A percentile compares a stretch with the other conserved stretches of the same genome.
These are phyloP conservation scores for Psilocybe tampanensis DNA, from an alignment of 768 basidiomycete genomes.

Conservation along the genomic window DNA sequence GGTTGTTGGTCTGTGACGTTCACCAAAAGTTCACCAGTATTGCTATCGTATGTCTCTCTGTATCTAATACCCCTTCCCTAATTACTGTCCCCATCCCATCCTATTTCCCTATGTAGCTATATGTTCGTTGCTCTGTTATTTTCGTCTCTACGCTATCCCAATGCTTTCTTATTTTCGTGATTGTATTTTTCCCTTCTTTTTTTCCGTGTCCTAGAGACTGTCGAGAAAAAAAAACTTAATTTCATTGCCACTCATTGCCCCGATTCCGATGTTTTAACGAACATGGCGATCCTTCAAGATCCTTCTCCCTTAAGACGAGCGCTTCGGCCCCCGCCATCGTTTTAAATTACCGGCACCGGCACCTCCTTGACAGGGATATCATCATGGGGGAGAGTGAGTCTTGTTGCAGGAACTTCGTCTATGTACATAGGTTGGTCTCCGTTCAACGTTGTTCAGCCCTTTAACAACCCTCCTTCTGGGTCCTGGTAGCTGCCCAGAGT, in stretches of 20 bases:
- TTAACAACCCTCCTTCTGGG: too few species aligned
- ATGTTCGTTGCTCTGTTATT: constrained; percentile 5
- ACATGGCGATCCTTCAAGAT: too few species aligned
- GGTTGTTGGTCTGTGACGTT: constrained; percentile 12
- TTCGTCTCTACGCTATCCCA: neutral
- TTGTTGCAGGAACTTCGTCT: too few species aligned
- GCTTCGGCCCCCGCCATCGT: neutral
- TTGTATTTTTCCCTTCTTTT: neutral
- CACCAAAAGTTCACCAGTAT: constrained; percentile 4
- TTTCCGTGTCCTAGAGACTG: neutral
- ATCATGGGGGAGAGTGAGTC: too few species aligned
- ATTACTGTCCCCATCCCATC: too few species aligned
- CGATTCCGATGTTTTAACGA: neutral
- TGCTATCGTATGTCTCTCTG: constrained; percentile 10
- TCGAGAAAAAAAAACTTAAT: neutral
- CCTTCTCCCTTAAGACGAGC: neutral
- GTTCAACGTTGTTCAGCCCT: too few species aligned
- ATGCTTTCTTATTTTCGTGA: neutral
- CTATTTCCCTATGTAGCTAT: constrained; percentile 11
- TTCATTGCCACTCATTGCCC: neutral
- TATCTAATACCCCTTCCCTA: constrained; percentile 4
- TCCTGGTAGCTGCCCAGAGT: too few species aligned
- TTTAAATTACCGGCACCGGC: too few species aligned
- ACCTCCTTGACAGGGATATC: too few species aligned
- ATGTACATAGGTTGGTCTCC: too few species aligned